Evolutionary conservation across 192 early-diverging fungal genomes (phyloP).

Genomic region (Umbelopsis ramanniana): DNA sequence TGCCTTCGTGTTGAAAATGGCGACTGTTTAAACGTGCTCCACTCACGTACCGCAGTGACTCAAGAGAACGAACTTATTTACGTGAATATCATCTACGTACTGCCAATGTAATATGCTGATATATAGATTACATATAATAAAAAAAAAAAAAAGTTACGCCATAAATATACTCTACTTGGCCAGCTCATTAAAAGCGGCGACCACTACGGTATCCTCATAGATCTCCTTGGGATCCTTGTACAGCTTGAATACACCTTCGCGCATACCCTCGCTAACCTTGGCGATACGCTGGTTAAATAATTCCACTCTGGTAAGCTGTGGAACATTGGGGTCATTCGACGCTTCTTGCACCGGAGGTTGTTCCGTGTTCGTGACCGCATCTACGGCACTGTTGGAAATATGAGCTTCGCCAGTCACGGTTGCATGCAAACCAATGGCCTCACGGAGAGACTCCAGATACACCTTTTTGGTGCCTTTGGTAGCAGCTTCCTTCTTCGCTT

Average conservation of each 20-base stretch:
- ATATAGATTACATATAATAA: neutral
- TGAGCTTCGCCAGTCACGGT: slow-evolving; percentile 6
- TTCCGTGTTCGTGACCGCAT: slow-evolving; percentile 34
- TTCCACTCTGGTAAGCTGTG: slow-evolving; percentile 28
- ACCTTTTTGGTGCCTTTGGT: neutral
- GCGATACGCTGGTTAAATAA: slow-evolving; percentile 34
- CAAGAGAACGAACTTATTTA: too few species aligned
- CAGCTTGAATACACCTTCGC: slow-evolving; percentile 29
- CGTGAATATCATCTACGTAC: too few species aligned
- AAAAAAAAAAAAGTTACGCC: too few species aligned
- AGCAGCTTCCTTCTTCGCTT: neutral
- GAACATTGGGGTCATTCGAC: slow-evolving; percentile 27
- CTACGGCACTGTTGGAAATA: slow-evolving; percentile 27
- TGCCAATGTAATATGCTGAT: too few species aligned
- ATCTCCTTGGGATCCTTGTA: slow-evolving; percentile 17
- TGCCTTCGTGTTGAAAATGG: too few species aligned
- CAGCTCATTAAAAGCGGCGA: neutral
- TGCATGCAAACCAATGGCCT: slow-evolving; percentile 27
- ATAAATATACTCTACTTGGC: too few species aligned
- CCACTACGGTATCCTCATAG: slow-evolving; percentile 4
- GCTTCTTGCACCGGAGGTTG: slow-evolving; percentile 27
- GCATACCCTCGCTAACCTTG: slow-evolving; percentile 25
- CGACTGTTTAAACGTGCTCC: too few species aligned
- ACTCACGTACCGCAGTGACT: too few species aligned
- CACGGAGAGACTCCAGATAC: slow-evolving; percentile 21